Evolutionary conservation across 2,329 filamentous ascomycete genomes (phyloP).

Genomic region (Pyrenophora graminea): DNA sequence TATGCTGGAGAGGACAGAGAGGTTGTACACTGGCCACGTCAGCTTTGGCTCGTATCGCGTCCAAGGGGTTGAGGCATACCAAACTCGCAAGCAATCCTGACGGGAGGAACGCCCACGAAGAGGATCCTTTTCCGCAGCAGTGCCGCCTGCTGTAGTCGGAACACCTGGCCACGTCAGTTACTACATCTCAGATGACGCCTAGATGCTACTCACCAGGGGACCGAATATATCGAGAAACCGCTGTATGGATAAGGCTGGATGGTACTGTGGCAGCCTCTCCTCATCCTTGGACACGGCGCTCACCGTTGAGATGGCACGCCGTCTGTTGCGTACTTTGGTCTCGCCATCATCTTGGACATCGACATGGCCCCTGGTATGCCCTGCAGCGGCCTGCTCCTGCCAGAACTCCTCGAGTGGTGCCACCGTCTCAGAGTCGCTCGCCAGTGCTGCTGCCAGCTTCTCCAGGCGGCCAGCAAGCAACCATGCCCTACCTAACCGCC

Average conservation of each 20-base stretch:
- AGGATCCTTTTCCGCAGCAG: conserved; percentile 85
- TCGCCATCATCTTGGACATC: neutral
- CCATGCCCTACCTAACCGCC: conserved; percentile 86
- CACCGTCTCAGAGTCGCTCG: conserved; percentile 66
- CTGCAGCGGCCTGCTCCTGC: conserved; percentile 57
- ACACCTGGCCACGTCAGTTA: conserved; percentile 54
- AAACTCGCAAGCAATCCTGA: conserved; percentile 85
- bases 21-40: conserved; percentile 73
- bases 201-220: conserved; percentile 60
- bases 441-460: conserved; percentile 68
- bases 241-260: conserved; percentile 84
- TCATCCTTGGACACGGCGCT: conserved; percentile 62
- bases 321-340: conserved; percentile 31
- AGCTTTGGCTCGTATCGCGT: neutral
- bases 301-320: conserved; percentile 55
- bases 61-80: conserved; percentile 58
- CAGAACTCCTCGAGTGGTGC: conserved; percentile 78
- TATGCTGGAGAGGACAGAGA: conserved; percentile 90
- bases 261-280: conserved; percentile 73
- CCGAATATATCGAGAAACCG: conserved; percentile 81
- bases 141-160: conserved; percentile 86
- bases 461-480: conserved; percentile 78
- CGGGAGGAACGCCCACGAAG: conserved; percentile 82
- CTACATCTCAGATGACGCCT: too few relatives aligned
- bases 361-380: neutral